These are phyloP conservation scores for Schwanniomyces etchellsii DNA, from an alignment of 1,139 yeast genomes.

Conservation along the genomic window DNA sequence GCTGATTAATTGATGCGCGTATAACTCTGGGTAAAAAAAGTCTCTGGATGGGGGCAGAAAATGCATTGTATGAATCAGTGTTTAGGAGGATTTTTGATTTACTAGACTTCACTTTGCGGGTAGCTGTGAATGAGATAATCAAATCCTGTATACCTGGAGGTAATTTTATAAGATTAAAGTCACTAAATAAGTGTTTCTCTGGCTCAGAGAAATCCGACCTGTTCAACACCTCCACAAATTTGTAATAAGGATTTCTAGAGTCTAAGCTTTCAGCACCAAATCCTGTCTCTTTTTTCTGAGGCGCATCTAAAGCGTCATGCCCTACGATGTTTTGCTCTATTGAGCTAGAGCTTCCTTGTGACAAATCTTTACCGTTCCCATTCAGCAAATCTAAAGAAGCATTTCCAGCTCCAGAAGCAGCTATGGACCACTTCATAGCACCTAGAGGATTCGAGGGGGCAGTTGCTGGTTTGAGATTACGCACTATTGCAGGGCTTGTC, in stretches of 20 bases:
- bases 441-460: conserved; percentile 62
- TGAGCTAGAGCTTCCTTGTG: conserved; percentile 1
- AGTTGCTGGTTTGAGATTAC: conserved; percentile 62
- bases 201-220: conserved; percentile 25
- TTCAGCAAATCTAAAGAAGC: conserved; percentile 7
- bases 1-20: conserved; percentile 14
- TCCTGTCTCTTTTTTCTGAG: conserved; percentile 2
- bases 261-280: conserved; percentile 4
- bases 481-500: conserved; percentile 28
- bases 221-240: conserved; percentile 23
- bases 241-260: conserved; percentile 10
- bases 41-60: conserved; percentile 28
- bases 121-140: conserved; percentile 45
- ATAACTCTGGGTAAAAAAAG: conserved; percentile 34
- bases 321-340: neutral
- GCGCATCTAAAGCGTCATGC: neutral
- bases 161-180: conserved; percentile 38
- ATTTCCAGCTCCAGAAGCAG: conserved; percentile 46
- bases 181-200: conserved; percentile 33
- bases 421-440: conserved; percentile 65
- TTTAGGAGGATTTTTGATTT: conserved; percentile 22
- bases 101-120: conserved; percentile 22
- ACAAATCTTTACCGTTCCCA: conserved; percentile 3
- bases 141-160: conserved; percentile 76
- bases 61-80: conserved; percentile 22